Evolutionary conservation across 805 yeast species (phyloP).

Genomic region (Dipodascopsis tothii): DNA sequence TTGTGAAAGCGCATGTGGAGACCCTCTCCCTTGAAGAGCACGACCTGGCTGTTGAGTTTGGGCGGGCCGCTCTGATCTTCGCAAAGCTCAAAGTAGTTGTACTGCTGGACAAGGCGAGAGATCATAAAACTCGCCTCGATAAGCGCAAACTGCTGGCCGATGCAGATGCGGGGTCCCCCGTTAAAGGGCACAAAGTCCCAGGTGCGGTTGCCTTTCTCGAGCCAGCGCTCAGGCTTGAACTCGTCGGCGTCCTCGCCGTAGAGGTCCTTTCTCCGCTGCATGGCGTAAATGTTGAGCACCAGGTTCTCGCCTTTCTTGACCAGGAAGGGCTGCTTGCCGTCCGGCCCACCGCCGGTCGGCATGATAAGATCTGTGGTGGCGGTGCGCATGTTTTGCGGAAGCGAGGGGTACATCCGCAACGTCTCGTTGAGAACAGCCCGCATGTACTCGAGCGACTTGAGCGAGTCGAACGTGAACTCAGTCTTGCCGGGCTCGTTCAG

Average conservation of each 20-base stretch:
- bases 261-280: constrained; percentile 37
- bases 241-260: constrained; percentile 3
- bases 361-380: constrained; percentile 42
- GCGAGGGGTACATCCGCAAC: constrained; percentile 46
- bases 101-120: neutral
- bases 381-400: constrained; percentile 44
- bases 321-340: constrained; percentile 35
- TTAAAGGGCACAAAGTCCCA: neutral
- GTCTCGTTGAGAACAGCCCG: constrained; percentile 43
- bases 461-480: constrained; percentile 39
- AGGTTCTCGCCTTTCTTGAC: constrained; percentile 40
- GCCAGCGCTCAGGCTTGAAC: constrained; percentile 2
- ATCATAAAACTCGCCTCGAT: neutral
- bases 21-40: neutral
- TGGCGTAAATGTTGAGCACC: constrained; percentile 36
- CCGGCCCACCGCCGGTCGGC: constrained; percentile 48
- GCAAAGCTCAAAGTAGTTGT: too few species aligned
- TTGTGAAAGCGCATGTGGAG: constrained; percentile 3
- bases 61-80: constrained; percentile 1
- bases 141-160: constrained; percentile 2
- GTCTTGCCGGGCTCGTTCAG: constrained; percentile 18
- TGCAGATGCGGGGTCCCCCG: neutral
- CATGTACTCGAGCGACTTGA: constrained; percentile 43
- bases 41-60: constrained; percentile 1
- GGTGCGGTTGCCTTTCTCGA: neutral